Base-by-base conservation (phyloP, 176 grass and related monocot species). In the Ananas comosus region DNA sequence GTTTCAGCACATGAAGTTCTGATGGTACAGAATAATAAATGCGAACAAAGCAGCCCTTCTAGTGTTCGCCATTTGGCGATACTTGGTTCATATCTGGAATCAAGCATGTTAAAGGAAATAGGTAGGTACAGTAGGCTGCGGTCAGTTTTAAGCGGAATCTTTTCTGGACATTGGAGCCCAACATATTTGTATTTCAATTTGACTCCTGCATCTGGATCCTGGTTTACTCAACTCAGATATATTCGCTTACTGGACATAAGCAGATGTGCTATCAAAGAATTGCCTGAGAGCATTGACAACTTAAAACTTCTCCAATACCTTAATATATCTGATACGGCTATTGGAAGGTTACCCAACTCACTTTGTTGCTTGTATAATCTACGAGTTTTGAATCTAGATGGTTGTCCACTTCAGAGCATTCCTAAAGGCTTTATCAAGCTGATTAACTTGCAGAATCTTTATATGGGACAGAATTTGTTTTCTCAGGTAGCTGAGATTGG, bases 401-500 rank as follows among this genome's bases (percentile, higher is more conserved):
- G 11, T 29, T 21, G 51, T 13, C 76, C 3, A 67, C 54, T 56
- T 14, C 12, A 12, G n/a, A 14, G 53, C 53, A 5, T 51, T 70
- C 2, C 0, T 0, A 0, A 72, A 64, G n/a, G 0, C 0, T 0
- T 63, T 21, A 7, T 27, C 51, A 70, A 49, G 3, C 66, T 76
- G 14, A 49, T 70, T 9, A 82, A 76, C 51, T 58, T 82, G 29
- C 53, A 67, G 0, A 58, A 27, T 47, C 21, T 74, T 74, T 57
- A 58, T 50, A 1, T 66, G 3, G 0, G 13, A 1, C 9, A 2
- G 5, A 1, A 59, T n/a, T 3, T 53, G 69, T 50, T 85, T 84
- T 68, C 73, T 21, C 51, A 11, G 74, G 18, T 86, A 65, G 50
- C 3, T 12, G 68, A 74, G 42, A 76, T 86, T 78, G 78, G 83